Conservation (phyloP, 345 rosid genomes). For the Jatropha curcas region DNA sequence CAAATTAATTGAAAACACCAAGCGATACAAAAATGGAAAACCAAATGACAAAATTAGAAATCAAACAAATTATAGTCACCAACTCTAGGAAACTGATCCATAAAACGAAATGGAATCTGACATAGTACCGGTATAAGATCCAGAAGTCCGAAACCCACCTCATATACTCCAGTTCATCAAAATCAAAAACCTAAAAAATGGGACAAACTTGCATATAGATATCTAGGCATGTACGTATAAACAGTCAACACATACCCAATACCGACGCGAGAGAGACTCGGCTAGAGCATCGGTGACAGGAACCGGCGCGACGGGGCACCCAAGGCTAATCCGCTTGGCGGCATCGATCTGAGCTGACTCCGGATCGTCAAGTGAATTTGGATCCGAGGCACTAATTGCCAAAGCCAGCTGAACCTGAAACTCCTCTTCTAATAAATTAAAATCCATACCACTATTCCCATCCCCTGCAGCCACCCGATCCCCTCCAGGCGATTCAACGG, state of each 20-base stretch:
- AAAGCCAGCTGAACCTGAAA: constrained; percentile 91
- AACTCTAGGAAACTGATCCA: background rate
- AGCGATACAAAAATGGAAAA: background rate
- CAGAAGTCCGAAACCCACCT: constrained; percentile 15
- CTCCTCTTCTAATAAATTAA: constrained; percentile 84
- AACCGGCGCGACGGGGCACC: constrained; percentile 49
- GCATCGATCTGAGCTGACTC: constrained; percentile 95
- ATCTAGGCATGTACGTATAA: background rate
- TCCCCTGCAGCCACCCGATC: constrained; percentile 41
- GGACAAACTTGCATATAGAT: background rate
- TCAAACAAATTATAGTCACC: too few species aligned
- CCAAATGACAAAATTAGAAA: background rate
- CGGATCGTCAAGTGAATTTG: constrained; percentile 59
- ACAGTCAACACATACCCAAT: constrained; percentile 59
- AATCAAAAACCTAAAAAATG: constrained; percentile 8
- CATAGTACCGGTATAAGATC: constrained; percentile 12
- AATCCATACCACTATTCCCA: constrained; percentile 41
- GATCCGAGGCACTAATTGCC: constrained; percentile 94
- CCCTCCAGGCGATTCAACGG: constrained; percentile 46
- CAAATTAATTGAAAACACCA: background rate
- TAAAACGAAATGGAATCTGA: background rate
- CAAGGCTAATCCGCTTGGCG: constrained; percentile 92
- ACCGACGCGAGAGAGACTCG: constrained; percentile 74
- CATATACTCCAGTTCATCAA: constrained; percentile 13
- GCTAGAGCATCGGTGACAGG: constrained; percentile 48